A percentile compares a stretch with the other conserved stretches of the same genome.
Evolutionary conservation across 352 stramenopile genomes (phyloP).

Genomic region (Phytophthora hibernalis): DNA sequence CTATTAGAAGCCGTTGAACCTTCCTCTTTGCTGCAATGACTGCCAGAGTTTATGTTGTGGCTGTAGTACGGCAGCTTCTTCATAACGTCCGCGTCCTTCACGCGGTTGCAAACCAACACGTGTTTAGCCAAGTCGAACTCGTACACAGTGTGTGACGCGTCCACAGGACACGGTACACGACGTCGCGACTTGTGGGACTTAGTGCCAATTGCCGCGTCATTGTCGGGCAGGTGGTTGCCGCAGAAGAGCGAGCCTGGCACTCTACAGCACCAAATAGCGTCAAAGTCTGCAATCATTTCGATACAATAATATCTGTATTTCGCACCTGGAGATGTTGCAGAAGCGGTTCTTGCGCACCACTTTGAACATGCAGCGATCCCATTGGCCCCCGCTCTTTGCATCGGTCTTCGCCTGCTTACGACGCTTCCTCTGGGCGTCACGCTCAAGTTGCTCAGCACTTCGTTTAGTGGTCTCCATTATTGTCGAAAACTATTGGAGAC

Average conservation of each 20-base stretch:
- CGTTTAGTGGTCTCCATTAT: slow-evolving; percentile 34
- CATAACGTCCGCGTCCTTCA: slow-evolving; percentile 70
- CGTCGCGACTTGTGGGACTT: slow-evolving; percentile 71
- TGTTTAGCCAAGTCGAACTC: slow-evolving; percentile 83
- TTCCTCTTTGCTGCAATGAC: slow-evolving; percentile 31
- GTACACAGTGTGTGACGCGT: slow-evolving; percentile 78
- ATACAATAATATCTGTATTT: not conserved
- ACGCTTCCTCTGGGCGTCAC: slow-evolving; percentile 47
- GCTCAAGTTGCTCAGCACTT: slow-evolving; percentile 42
- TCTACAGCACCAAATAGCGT: slow-evolving; percentile 28
- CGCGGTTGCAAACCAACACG: slow-evolving; percentile 79
- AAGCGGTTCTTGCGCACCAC: slow-evolving; percentile 84
- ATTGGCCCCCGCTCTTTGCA: slow-evolving; percentile 58
- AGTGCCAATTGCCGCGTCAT: slow-evolving; percentile 49
- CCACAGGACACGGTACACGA: slow-evolving; percentile 80
- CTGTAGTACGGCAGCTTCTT: slow-evolving; percentile 72
- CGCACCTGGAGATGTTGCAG: slow-evolving; percentile 81
- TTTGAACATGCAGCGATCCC: slow-evolving; percentile 84
- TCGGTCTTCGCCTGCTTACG: slow-evolving; percentile 72
- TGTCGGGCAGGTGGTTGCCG: slow-evolving; percentile 73
- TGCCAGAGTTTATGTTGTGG: slow-evolving; percentile 84
- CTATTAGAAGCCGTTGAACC: not conserved
- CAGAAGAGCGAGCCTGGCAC: slow-evolving; percentile 70
- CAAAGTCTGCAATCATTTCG: slow-evolving; percentile 41
- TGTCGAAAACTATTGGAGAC: not conserved